Evolutionary conservation across 495 filamentous ascomycete species (phyloP), one percentile per base, ranked within the genome.

Genomic region (Penicillium bialowiezense): DNA sequence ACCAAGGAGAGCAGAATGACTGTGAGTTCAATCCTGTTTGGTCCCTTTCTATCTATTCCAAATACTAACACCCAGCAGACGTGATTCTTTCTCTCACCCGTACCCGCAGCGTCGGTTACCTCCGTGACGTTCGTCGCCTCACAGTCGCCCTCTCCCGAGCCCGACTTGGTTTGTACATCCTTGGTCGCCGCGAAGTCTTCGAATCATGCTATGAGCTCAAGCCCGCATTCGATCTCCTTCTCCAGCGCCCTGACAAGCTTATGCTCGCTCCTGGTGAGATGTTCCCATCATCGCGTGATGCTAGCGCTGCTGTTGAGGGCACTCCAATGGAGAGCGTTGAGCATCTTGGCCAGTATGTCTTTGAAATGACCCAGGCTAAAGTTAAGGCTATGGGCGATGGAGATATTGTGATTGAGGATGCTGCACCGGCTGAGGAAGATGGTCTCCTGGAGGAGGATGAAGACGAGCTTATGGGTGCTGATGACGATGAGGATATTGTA

Each of bases 1-100:
- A 97, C 58, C 93, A 99, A 73, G 93, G 93, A 55, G 95, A 97
- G 76, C 93, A 99, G 72, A 99, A 97, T 69, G 93, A 97, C 60
- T 97, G 90, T 95, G 72, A 81, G 88, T 80, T 58, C 9, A 31
- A 38, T 47, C 29, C n/a, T n/a, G n/a, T n/a, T n/a, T n/a, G n/a
- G n/a, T 36, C 19, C 15, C 8, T 50, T 45, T 20, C 17, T 9
- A 19, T 18, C 19, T 33, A 14, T 15, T n/a, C 48, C 8, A 14
- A 13, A 14, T 26, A 13, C 12, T 43, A 55, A 48, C 56, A 34
- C 14, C 3, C 21, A 3, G 21, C 9, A 96, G 90, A 96, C 63
- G 83, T 98, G 51, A 91, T 98, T 55, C 83, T 98, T 50, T 95
- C 90, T 5, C 76, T 98, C 42, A 90, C 88, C 26, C 85, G 93